Percentiles rank a stretch among this genome's conserved stretches.
phyloP scores from a whole-genome alignment of 768 basidiomycete genomes.

The Boletus edulis region DNA sequence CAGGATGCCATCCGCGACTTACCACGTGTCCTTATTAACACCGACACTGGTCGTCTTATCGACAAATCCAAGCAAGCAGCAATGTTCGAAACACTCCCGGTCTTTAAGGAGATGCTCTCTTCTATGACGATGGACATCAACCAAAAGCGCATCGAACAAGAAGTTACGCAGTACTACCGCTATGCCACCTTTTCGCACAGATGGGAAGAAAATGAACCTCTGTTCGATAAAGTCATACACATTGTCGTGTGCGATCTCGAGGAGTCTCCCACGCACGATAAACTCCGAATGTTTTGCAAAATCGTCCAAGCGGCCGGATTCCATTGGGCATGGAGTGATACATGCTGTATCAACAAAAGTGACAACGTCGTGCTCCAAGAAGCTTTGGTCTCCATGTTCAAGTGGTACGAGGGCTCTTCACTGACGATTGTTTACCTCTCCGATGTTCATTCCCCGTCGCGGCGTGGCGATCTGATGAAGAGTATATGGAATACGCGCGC shows the following conservation, averaged over 20 bases:
- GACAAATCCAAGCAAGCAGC: constrained; percentile 1
- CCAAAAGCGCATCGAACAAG: not conserved
- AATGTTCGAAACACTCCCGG: constrained; percentile 1
- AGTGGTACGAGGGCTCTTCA: constrained; percentile 4
- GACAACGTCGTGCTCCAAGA: constrained; percentile 3
- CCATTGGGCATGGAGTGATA: constrained; percentile 11
- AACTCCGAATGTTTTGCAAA: constrained; percentile 3
- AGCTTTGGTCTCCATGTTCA: constrained; percentile 6
- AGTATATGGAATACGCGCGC: constrained; percentile 3
- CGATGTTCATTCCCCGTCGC: not conserved
- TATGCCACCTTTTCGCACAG: constrained; percentile 12
- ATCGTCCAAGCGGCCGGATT: constrained; percentile 4
- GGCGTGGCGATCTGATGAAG: not conserved
- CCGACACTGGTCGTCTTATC: constrained; percentile 2
- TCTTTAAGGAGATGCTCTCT: constrained; percentile 10
- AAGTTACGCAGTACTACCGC: constrained; percentile 5
- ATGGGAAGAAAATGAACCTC: constrained; percentile 10
- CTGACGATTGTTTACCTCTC: constrained; percentile 3
- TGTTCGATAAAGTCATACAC: not conserved
- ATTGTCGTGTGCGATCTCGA: constrained; percentile 8
- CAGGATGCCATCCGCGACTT: constrained; percentile 1
- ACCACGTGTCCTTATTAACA: constrained; percentile 11
- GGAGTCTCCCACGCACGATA: constrained; percentile 5
- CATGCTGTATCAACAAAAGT: constrained; percentile 11
- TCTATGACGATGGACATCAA: constrained; percentile 10